Conservation (phyloP, 108 stramenopile genomes). For the Craspedostauros australis region DNA sequence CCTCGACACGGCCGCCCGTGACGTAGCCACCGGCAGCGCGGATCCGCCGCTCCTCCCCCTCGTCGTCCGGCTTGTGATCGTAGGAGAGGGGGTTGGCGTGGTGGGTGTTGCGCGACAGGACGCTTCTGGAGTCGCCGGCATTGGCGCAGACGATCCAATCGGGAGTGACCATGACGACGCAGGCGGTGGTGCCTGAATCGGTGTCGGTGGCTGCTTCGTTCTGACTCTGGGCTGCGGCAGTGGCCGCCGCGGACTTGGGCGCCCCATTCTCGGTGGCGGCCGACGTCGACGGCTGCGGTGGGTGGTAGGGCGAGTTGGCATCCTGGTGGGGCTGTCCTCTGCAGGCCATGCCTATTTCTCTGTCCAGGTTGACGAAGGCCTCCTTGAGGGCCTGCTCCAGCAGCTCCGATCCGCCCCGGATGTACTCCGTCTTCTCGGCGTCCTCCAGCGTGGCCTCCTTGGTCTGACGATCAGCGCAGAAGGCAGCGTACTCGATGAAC, state of each 20-base stretch:
- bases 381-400: slow-evolving; percentile 46
- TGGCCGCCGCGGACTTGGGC: neutral
- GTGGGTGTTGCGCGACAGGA: slow-evolving; percentile 25
- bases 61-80: slow-evolving; percentile 94
- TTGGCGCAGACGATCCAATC: slow-evolving; percentile 60
- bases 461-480: slow-evolving; percentile 11
- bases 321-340: slow-evolving; percentile 8
- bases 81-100: slow-evolving; percentile 77
- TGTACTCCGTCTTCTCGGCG: slow-evolving; percentile 13
- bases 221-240: neutral
- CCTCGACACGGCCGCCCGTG: slow-evolving; percentile 82
- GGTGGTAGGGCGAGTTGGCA: slow-evolving; percentile 12
- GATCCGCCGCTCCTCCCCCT: slow-evolving; percentile 60
- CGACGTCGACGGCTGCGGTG: neutral
- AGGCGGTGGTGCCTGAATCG: slow-evolving; percentile 82
- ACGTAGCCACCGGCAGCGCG: slow-evolving; percentile 73
- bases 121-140: neutral
- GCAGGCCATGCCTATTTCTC: slow-evolving; percentile 35
- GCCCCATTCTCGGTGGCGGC: neutral
- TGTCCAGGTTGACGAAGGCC: slow-evolving; percentile 79
- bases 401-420: slow-evolving; percentile 21
- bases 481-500: slow-evolving; percentile 47
- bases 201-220: neutral
- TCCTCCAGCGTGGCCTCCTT: neutral
- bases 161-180: slow-evolving; percentile 80